Evolutionary conservation across 257 asterid species (phyloP), one percentile per base, ranked within the genome.

Genomic region (Ilex asprella): DNA sequence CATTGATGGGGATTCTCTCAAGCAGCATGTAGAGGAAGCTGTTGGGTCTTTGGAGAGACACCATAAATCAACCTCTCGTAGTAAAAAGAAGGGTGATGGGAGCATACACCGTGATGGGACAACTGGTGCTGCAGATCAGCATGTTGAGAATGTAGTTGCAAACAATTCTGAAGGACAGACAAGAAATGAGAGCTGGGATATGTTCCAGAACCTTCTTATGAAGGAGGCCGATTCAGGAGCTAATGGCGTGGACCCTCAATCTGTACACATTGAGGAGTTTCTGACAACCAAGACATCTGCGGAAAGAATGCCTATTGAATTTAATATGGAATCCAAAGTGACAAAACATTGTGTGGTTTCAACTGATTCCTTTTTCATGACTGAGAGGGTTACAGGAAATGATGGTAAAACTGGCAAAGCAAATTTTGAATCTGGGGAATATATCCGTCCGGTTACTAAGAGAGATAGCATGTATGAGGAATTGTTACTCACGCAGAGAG

Each of bases 121-220:
- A 7, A 73, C 71, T 66, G 63, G 61, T 41, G 47, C 39, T 57
- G 58, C 72, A 59, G 75, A 50, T 70, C 53, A 58, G 30, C 73
- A 74, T 39, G 7, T 14, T 39, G 75, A 76, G 68, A 68, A 74
- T 56, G 74, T 14, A 31, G 78, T 32, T 52, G 55, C 70, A 10
- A 35, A 56, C 46, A 63, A 65, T 58, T 58, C 79, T 65, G 75
- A 65, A 62, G 84, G 73, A 65, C 75, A 75, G 65, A 82, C 32
- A 59, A 76, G 60, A 62, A 77, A 65, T 46, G 84, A 76, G 72
- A 78, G 63, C 55, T 88, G 96, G 96, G 90, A 84, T 78, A 72
- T 79, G 61, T 88, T 88, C 79, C 95, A 88, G 71, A 78, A 77
- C 70, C 79, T 88, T 72, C 96, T 88, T 29, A 39, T 88, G 88